Conservation (phyloP, 495 filamentous ascomycete species). For the Cercophora scortea region DNA sequence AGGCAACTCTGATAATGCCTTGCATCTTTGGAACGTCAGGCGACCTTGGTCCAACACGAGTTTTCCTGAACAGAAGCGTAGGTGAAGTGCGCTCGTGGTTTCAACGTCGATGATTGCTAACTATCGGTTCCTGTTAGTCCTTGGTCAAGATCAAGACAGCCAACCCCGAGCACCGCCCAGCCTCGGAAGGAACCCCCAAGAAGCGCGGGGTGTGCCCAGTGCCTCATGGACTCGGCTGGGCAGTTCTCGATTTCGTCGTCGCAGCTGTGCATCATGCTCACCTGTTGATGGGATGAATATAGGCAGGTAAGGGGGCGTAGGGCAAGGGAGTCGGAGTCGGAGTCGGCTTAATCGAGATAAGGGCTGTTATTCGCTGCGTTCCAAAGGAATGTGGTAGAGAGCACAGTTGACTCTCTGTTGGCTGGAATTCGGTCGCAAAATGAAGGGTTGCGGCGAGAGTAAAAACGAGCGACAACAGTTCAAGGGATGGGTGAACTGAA, state of each 20-base stretch:
- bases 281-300: slow-evolving; percentile 6
- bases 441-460: slow-evolving; percentile 10
- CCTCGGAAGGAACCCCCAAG: no score
- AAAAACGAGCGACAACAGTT: slow-evolving; percentile 23
- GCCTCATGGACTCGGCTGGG: no score
- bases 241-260: no score
- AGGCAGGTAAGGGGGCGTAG: slow-evolving; percentile 5
- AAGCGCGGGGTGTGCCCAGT: no score
- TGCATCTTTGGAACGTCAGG: slow-evolving; percentile 29
- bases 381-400: slow-evolving; percentile 58
- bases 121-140: not conserved
- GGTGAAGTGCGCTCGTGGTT: not conserved
- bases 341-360: not conserved
- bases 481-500: slow-evolving; percentile 20
- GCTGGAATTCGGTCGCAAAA: slow-evolving; percentile 24
- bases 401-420: slow-evolving; percentile 42
- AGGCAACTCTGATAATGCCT: slow-evolving; percentile 33
- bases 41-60: no score
- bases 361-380: slow-evolving; percentile 22
- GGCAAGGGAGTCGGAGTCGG: no score
- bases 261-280: not conserved
- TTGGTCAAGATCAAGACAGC: no score
- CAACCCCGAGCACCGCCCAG: no score
- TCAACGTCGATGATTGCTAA: not conserved
- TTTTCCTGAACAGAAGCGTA: no score